Evolutionary conservation across 176 grass and related monocot species (phyloP).

Genomic region (Triticum urartu): DNA sequence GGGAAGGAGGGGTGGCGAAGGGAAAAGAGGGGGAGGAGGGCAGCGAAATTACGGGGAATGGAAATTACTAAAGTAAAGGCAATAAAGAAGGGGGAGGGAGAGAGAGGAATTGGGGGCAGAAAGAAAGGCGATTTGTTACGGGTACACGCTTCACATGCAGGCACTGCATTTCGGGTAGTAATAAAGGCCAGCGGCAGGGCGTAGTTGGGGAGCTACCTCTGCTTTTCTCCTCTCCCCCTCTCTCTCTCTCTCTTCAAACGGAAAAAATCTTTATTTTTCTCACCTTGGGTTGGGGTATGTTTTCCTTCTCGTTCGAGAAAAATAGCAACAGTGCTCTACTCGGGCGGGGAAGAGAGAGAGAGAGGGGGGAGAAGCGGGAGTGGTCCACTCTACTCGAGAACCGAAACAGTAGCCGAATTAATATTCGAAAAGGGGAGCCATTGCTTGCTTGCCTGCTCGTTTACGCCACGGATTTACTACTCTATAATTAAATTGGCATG

Average conservation of each 20-base stretch:
- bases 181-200: conserved; percentile 5
- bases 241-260: background rate
- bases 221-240: background rate
- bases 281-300: background rate
- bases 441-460: background rate
- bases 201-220: conserved; percentile 22
- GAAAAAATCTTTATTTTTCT: background rate
- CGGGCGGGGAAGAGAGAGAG: background rate
- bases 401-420: background rate
- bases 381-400: background rate
- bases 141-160: conserved; percentile 18
- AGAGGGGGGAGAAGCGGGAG: background rate
- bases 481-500: background rate
- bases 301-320: conserved; percentile 1
- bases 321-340: background rate
- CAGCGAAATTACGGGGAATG: conserved; percentile 39
- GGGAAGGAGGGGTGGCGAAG: background rate
- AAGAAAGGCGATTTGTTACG: conserved; percentile 36
- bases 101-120: background rate
- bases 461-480: background rate
- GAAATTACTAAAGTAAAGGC: conserved; percentile 40
- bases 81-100: conserved; percentile 21
- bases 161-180: conserved; percentile 24
- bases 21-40: background rate
- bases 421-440: conserved; percentile 11